Percentiles rank a stretch among this genome's conserved stretches.
Evolutionary conservation across 1,139 yeast genomes (phyloP).

Genomic region (Geotrichum candidum): DNA sequence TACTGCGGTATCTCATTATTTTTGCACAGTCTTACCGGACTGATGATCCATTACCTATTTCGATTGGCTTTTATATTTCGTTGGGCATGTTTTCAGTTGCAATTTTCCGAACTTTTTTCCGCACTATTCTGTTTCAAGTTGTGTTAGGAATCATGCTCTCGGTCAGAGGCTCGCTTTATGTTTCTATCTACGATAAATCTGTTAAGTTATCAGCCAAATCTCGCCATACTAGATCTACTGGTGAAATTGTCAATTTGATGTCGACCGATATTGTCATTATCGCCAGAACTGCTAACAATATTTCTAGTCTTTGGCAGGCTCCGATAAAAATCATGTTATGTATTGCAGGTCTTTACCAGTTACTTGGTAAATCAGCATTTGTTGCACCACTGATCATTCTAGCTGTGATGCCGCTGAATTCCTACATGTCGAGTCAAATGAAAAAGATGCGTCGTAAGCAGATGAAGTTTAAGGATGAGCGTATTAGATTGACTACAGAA

Average conservation of each 20-base stretch:
- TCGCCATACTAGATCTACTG: constrained; percentile 68
- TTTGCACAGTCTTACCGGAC: constrained; percentile 67
- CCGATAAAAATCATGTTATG: constrained; percentile 55
- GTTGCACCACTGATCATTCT: constrained; percentile 53
- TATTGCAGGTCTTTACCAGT: constrained; percentile 48
- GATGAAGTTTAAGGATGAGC: constrained; percentile 60
- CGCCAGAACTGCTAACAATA: constrained; percentile 47
- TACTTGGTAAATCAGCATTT: constrained; percentile 57
- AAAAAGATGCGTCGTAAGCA: constrained; percentile 50
- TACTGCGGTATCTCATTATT: constrained; percentile 62
- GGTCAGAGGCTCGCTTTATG: constrained; percentile 56
- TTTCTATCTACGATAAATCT: constrained; percentile 73
- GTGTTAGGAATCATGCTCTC: constrained; percentile 35
- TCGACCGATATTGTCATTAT: constrained; percentile 64
- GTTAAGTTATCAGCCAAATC: constrained; percentile 74
- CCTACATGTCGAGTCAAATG: constrained; percentile 44
- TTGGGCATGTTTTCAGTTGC: constrained; percentile 73
- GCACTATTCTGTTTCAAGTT: constrained; percentile 61
- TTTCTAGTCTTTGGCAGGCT: constrained; percentile 52
- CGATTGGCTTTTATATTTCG: constrained; percentile 77
- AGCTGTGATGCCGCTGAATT: constrained; percentile 55
- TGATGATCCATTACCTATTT: constrained; percentile 42
- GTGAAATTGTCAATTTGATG: constrained; percentile 81
- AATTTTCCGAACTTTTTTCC: constrained; percentile 70
- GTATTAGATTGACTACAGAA: constrained; percentile 61